phyloP scores from a whole-genome alignment of 257 asterid species.

The Ballota nigra region DNA sequence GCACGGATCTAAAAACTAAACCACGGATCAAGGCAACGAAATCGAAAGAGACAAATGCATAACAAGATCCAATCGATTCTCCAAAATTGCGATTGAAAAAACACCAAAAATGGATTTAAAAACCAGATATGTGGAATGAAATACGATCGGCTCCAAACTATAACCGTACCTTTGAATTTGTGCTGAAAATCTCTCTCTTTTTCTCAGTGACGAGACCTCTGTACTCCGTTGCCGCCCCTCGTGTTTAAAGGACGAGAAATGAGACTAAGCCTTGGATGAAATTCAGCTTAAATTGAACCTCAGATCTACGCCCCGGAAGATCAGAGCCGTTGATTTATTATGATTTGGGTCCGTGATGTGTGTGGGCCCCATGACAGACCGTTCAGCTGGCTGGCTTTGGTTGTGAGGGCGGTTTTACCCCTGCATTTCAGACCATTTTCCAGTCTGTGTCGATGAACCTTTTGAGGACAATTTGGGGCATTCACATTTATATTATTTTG shows the following conservation, averaged over 20 bases:
- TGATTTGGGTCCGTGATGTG: conserved; percentile 26
- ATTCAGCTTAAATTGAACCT: conserved; percentile 39
- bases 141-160: neutral
- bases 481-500: neutral
- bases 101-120: neutral
- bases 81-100: too few species aligned
- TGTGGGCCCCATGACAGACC: conserved; percentile 54
- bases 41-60: neutral
- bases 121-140: neutral
- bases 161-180: conserved; percentile 34
- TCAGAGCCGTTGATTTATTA: conserved; percentile 40
- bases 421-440: neutral
- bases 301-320: conserved; percentile 31
- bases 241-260: too few species aligned
- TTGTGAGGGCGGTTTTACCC: conserved; percentile 42
- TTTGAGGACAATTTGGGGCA: conserved; percentile 23
- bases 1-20: conserved; percentile 28
- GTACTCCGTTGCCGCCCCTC: too few species aligned
- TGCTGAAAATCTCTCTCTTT: conserved; percentile 22
- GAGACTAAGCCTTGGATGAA: conserved; percentile 37
- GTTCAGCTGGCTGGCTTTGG: conserved; percentile 43
- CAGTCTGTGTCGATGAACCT: neutral
- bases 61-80: conserved; percentile 30
- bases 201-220: neutral
- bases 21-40: conserved; percentile 28